Conservation (phyloP, 78 protist genomes). For the Parvularia atlantis region DNA sequence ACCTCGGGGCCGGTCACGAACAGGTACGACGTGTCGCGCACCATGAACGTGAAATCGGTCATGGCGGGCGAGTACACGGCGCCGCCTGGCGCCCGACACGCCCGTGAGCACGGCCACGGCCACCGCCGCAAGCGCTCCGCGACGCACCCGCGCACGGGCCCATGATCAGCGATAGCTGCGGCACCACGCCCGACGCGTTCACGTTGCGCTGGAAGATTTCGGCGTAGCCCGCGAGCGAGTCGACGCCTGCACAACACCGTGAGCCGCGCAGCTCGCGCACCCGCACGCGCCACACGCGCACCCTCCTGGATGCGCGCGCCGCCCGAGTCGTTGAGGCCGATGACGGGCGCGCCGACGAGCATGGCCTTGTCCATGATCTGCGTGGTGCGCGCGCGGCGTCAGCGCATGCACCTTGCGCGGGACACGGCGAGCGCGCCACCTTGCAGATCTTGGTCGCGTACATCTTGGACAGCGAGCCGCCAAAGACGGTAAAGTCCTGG, state of each 20-base stretch:
- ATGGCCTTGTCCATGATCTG: constrained; percentile 93
- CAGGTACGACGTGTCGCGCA: constrained; percentile 75
- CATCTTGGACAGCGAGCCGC: constrained; percentile 88
- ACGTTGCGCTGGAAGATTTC: constrained; percentile 74
- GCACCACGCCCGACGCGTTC: constrained; percentile 89
- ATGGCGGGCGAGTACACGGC: constrained; percentile 96
- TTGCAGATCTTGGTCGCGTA: constrained; percentile 96
- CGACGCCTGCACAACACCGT: too few relatives aligned
- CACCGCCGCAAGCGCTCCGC: background rate
- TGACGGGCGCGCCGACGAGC: constrained; percentile 89
- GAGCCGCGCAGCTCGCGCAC: too few relatives aligned
- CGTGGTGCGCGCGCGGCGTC: background rate
- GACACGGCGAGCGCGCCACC: background rate
- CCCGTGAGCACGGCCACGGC: background rate
- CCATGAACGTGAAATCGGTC: constrained; percentile 94
- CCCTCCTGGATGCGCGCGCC: constrained; percentile 98
- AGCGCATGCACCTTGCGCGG: background rate
- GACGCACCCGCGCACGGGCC: constrained; percentile 93
- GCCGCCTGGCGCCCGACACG: constrained; percentile 47
- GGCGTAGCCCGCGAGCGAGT: constrained; percentile 92
- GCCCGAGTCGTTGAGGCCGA: constrained; percentile 95
- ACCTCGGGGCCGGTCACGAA: constrained; percentile 98
- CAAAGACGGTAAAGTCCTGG: constrained; percentile 96
- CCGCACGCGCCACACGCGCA: too few relatives aligned
- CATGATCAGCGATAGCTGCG: constrained; percentile 90